Percentiles rank a stretch among this genome's conserved stretches.
phyloP scores from a whole-genome alignment of 2,329 filamentous ascomycete genomes.

The Alternaria rosae region DNA sequence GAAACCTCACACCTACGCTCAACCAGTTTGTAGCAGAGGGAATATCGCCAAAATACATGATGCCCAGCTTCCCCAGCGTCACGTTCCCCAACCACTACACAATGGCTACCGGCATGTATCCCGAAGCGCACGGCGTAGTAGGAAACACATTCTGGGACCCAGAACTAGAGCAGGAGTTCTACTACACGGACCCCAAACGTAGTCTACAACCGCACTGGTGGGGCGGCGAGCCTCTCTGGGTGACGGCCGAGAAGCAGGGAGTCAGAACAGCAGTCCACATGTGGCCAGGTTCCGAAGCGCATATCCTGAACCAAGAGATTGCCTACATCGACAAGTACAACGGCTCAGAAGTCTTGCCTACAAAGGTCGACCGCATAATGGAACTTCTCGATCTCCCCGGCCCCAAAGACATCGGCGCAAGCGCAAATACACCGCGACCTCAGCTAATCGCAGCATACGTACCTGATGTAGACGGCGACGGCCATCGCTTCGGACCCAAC shows the following conservation, averaged over 20 bases:
- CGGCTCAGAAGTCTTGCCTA: conserved; percentile 73
- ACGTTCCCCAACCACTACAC: conserved; percentile 97
- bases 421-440: conserved; percentile 67
- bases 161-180: conserved; percentile 77
- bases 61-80: conserved; percentile 91
- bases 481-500: conserved; percentile 90
- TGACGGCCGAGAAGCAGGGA: conserved; percentile 84
- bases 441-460: conserved; percentile 96
- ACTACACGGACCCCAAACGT: conserved; percentile 77
- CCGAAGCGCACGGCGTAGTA: conserved; percentile 90
- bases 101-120: conserved; percentile 88
- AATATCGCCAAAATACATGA: conserved; percentile 90
- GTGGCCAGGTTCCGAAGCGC: conserved; percentile 97
- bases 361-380: conserved; percentile 81
- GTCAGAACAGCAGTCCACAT: conserved; percentile 88
- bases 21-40: conserved; percentile 81
- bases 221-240: conserved; percentile 93
- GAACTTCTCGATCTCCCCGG: conserved; percentile 86
- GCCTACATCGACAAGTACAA: conserved; percentile 87
- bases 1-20: conserved; percentile 82
- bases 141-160: conserved; percentile 97
- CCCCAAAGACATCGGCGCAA: conserved; percentile 63
- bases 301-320: conserved; percentile 77
- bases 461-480: conserved; percentile 86
- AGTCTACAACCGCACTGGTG: conserved; percentile 93